Evolutionary conservation across 352 stramenopile species (phyloP).

Genomic region (Phytophthora brassicae): DNA sequence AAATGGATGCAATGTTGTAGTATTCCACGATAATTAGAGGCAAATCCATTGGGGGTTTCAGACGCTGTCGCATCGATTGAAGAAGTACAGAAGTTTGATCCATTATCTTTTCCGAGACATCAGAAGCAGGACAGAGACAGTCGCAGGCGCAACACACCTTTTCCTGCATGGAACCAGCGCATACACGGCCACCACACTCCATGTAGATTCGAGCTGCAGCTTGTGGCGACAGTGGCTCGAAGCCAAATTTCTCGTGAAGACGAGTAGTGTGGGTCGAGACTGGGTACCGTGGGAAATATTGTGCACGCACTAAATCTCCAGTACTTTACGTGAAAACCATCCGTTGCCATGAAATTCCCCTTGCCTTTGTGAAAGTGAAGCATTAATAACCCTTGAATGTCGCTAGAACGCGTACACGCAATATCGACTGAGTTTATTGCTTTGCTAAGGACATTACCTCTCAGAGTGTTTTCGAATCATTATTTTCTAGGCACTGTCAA

Average conservation of each 20-base stretch:
- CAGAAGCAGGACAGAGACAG: background rate
- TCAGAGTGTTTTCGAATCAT: too few species aligned
- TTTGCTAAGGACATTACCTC: too few species aligned
- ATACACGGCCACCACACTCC: background rate
- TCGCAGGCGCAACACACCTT: background rate
- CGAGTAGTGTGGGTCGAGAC: too few species aligned
- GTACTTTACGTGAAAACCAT: too few species aligned
- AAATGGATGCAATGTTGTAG: background rate
- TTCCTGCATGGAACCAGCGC: background rate
- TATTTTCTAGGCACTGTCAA: too few species aligned
- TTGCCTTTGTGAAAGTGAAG: too few species aligned
- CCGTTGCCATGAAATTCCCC: too few species aligned
- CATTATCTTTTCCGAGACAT: background rate
- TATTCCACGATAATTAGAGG: background rate
- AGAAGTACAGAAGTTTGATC: background rate
- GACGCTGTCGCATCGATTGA: background rate
- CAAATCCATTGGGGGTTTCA: background rate
- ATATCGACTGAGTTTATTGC: too few species aligned
- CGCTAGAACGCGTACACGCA: too few species aligned
- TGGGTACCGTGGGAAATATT: too few species aligned
- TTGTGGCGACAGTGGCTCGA: background rate
- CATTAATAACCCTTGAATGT: too few species aligned
- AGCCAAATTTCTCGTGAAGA: background rate
- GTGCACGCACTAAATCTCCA: too few species aligned
- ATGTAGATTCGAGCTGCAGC: background rate